Conservation (phyloP, 2,329 filamentous ascomycete genomes). For the Pseudodiploospora longispora region DNA sequence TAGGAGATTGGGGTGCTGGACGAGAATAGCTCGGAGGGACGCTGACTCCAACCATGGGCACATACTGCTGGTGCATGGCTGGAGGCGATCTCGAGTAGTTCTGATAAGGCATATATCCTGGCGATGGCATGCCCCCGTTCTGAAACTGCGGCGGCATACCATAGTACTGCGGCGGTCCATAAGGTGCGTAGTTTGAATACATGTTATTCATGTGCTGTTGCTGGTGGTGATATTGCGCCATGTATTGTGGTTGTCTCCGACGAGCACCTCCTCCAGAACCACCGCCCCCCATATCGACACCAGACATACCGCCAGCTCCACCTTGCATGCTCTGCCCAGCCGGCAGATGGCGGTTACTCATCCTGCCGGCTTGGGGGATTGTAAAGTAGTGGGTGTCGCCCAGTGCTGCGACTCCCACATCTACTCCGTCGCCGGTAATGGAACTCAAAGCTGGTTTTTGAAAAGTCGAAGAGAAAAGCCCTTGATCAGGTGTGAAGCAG, state of each 20-base stretch:
- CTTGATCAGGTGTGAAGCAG: not conserved
- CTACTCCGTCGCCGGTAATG: constrained; percentile 11
- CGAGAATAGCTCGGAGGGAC: constrained; percentile 40
- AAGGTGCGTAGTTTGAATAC: constrained; percentile 45
- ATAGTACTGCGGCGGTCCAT: constrained; percentile 38
- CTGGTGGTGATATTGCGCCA: constrained; percentile 29
- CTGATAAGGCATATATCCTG: constrained; percentile 42
- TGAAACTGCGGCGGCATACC: constrained; percentile 55
- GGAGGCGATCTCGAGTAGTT: constrained; percentile 42
- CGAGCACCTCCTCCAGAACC: constrained; percentile 30
- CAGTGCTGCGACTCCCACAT: constrained; percentile 26
- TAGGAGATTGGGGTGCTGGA: constrained; percentile 43
- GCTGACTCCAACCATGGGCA: constrained; percentile 41
- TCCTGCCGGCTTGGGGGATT: constrained; percentile 60
- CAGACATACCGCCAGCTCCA: constrained; percentile 25
- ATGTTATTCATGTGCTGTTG: constrained; percentile 38
- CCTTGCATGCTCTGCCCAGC: constrained; percentile 59
- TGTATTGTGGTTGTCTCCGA: constrained; percentile 30
- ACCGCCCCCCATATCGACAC: constrained; percentile 26
- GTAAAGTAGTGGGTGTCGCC: constrained; percentile 25
- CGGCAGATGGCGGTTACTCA: constrained; percentile 70
- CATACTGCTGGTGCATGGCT: constrained; percentile 47
- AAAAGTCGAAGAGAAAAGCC: not conserved
- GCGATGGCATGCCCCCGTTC: constrained; percentile 36
- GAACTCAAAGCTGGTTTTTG: not conserved